Conservation (phyloP, 257 asterid genomes). For the Eucommia ulmoides region DNA sequence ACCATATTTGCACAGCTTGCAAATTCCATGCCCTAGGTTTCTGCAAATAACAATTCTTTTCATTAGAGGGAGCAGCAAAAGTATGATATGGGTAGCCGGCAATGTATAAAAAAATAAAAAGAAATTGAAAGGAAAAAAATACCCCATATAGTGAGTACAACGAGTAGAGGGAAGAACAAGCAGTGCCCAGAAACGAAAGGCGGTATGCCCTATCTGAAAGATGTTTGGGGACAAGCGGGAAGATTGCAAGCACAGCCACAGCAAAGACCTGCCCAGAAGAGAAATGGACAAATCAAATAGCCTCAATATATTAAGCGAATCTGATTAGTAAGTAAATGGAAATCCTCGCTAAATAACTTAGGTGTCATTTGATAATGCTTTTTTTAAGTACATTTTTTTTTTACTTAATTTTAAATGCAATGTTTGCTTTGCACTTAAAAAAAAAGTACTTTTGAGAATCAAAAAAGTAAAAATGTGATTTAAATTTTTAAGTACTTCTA, state of each 20-base stretch:
- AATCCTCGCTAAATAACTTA: no score
- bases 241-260: conserved; percentile 68
- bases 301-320: no score
- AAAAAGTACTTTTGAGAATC: no score
- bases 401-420: no score
- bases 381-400: no score
- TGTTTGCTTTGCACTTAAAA: no score
- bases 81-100: conserved; percentile 1
- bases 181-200: conserved; percentile 75
- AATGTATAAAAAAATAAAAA: background rate
- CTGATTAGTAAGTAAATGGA: no score
- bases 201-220: conserved; percentile 73
- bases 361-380: no score
- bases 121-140: conserved; percentile 15
- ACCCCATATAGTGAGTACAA: conserved; percentile 83
- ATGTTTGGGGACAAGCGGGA: conserved; percentile 62
- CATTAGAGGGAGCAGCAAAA: conserved; percentile 8
- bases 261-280: conserved; percentile 45
- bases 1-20: conserved; percentile 83
- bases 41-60: conserved; percentile 34
- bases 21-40: conserved; percentile 96
- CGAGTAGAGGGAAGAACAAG: conserved; percentile 65
- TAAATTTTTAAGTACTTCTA: no score
- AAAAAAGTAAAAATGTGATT: no score
- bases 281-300: background rate